Base-by-base conservation (phyloP, 2,329 filamentous ascomycete genomes). In the Hypoxylon rubiginosum region DNA sequence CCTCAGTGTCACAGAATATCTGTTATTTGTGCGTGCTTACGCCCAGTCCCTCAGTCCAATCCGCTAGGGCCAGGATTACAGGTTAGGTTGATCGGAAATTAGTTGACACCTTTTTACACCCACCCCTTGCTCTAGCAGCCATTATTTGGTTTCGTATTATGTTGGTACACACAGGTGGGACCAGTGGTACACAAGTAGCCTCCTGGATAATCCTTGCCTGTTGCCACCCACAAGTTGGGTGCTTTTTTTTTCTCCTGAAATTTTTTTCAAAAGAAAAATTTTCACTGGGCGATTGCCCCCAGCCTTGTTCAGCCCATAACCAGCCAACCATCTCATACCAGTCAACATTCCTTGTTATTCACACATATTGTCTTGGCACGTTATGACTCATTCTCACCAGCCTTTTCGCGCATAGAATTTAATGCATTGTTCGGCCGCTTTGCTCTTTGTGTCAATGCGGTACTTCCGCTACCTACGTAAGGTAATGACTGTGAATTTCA, bases 311-410 rank as follows among this genome's bases (percentile, higher is more conserved):
- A 67, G 63, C 70, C 21, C 21, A 4, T 24, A 24, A 24, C 21
- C 21, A 24, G 21, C 21, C 21, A 24, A 24, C 21, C 21, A 24
- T 24, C 21, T 4, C 67, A 71, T 66, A 70, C 68, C 67, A 68
- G 50, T 66, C 55, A 55, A 52, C 49, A 70, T 74, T 74, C 67
- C 71, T 67, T 64, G 55, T 62, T 41, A 65, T 68, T 61, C 70
- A 70, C 69, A 52, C 70, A 70, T 68, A 52, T 51, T 28, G 30
- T 53, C 65, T 67, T 68, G 66, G 63, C 65, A 45, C 56, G 62
- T 50, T 73, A 73, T 75, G 74, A 75, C 73, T 75, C 74, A 75
- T 61, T 70, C 58, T 65, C 55, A 67, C 65, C 68, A 68, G 69
- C 64, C 30, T 45, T 71, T 66, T 45, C 36, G 32, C 43, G 19